These are phyloP conservation scores for Penicillium sp. DNA, from an alignment of 2,329 filamentous ascomycete genomes.

Conservation along the genomic window DNA sequence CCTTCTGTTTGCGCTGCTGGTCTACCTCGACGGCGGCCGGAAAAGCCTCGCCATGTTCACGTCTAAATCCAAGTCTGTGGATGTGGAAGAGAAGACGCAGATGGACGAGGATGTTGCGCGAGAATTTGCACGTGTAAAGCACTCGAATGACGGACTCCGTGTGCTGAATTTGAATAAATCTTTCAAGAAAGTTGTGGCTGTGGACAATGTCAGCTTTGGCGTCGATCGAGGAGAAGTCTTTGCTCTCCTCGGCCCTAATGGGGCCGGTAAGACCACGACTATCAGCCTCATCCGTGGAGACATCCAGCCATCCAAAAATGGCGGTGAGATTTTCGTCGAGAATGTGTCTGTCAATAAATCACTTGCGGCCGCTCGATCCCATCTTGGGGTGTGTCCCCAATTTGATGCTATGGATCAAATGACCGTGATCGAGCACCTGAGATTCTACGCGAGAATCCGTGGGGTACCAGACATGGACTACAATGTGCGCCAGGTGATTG, in stretches of 20 bases:
- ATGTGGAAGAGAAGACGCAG: constrained; percentile 35
- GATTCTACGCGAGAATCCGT: constrained; percentile 79
- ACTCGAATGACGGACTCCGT: constrained; percentile 62
- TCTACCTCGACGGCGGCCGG: constrained; percentile 71
- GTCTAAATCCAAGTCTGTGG: constrained; percentile 38
- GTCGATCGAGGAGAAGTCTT: constrained; percentile 78
- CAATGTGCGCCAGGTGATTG: constrained; percentile 72
- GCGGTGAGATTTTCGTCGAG: constrained; percentile 78
- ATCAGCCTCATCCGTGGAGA: constrained; percentile 90
- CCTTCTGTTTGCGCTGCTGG: constrained; percentile 63
- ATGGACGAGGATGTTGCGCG: constrained; percentile 56
- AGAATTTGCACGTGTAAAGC: constrained; percentile 59
- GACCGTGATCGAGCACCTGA: constrained; percentile 80
- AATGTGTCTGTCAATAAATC: constrained; percentile 66
- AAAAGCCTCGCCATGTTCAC: constrained; percentile 53
- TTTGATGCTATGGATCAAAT: constrained; percentile 84
- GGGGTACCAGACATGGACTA: constrained; percentile 69
- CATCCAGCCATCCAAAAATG: constrained; percentile 61
- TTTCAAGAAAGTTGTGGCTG: constrained; percentile 69
- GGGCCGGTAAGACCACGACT: constrained; percentile 84
- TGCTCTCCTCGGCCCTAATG: constrained; percentile 82
- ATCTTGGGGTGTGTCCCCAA: constrained; percentile 88
- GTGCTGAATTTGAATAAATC: constrained; percentile 74
- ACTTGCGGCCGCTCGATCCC: constrained; percentile 64
- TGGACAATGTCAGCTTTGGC: constrained; percentile 83